Evolutionary conservation across 2,329 filamentous ascomycete species (phyloP), one percentile per base, ranked within the genome.

Genomic region (Sclerotinia glacialis): DNA sequence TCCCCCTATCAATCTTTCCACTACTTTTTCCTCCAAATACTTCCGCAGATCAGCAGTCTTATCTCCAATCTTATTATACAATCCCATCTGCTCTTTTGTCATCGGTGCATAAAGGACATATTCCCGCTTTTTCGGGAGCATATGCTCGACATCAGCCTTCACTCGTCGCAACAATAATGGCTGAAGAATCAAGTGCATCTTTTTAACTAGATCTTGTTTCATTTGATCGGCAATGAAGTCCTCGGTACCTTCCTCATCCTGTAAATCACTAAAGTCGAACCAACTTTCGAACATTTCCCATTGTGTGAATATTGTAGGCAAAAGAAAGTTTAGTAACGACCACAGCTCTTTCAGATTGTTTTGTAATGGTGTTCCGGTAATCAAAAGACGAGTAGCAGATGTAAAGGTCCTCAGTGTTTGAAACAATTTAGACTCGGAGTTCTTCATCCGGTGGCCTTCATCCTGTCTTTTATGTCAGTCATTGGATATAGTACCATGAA

Each of bases 391-490:
- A 50, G 96, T 97, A 0, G 93, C 92, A 0, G 94, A 98, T 31
- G 89, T 88, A 74, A 98, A 98, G 0, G 90, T 89, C 70, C 95
- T 87, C 0, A 99, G 80, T 71, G 97, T 92, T 58, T 92, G 89
- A 70, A 98, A 97, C 0, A 99, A 82, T 67, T 92, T 91, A 40
- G 94, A 96, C 60, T 98, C 93, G 69, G 96, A 89, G 71, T 99
- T 99, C 80, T 99, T 99, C 83, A 99, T 88, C 1, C 95, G 89
- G 76, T 99, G 95, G 0, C 95, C 95, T 79, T 99, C 95, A 72
- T 99, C 94, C 88, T 91, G 46, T 54, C 16, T 11, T 49, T 8
- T 40, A 75, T 40, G 73, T 75, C 37, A 64, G 31, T 14, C 40
- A 21, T 67, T 9, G 28, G 14, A 54, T 5, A 53, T 11, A 23